phyloP scores from a whole-genome alignment of 768 basidiomycete species.

The Tephrocybe sp. region DNA sequence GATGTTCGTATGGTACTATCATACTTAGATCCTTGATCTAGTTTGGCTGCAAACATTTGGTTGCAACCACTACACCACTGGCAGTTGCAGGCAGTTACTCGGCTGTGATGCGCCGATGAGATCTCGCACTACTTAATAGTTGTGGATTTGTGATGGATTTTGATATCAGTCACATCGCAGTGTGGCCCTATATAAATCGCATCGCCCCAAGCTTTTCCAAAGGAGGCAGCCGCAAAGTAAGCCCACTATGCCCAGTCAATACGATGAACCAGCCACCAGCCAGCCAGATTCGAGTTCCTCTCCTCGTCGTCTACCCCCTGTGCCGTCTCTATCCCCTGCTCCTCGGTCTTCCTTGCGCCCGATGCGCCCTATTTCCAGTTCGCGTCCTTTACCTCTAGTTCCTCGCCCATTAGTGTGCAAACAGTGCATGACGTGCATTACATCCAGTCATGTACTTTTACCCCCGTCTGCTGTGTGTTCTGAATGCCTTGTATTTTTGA shows the following conservation, averaged over 20 bases:
- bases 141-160: slow-evolving; percentile 3
- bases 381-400: slow-evolving; percentile 48
- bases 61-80: too few species aligned
- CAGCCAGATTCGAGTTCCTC: slow-evolving; percentile 7
- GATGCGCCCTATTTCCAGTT: slow-evolving; percentile 17
- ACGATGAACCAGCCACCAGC: slow-evolving; percentile 11
- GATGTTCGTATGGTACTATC: not conserved
- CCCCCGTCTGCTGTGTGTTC: slow-evolving; percentile 37
- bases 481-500: not conserved
- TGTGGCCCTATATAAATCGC: slow-evolving; percentile 1
- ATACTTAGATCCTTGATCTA: not conserved
- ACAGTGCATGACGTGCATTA: slow-evolving; percentile 41
- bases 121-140: not conserved
- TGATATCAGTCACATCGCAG: slow-evolving; percentile 7
- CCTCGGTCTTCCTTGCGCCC: slow-evolving; percentile 4
- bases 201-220: not conserved
- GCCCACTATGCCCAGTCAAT: slow-evolving; percentile 15
- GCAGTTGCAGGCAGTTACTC: not conserved
- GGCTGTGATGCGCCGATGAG: slow-evolving; percentile 4
- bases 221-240: slow-evolving; percentile 6
- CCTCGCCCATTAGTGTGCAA: slow-evolving; percentile 45
- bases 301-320: slow-evolving; percentile 20
- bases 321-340: slow-evolving; percentile 21
- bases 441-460: slow-evolving; percentile 39
- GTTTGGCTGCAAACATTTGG: too few species aligned